Percentiles rank a stretch among this genome's conserved stretches.
phyloP scores from a whole-genome alignment of 257 asterid species.

The Datura wrightii region DNA sequence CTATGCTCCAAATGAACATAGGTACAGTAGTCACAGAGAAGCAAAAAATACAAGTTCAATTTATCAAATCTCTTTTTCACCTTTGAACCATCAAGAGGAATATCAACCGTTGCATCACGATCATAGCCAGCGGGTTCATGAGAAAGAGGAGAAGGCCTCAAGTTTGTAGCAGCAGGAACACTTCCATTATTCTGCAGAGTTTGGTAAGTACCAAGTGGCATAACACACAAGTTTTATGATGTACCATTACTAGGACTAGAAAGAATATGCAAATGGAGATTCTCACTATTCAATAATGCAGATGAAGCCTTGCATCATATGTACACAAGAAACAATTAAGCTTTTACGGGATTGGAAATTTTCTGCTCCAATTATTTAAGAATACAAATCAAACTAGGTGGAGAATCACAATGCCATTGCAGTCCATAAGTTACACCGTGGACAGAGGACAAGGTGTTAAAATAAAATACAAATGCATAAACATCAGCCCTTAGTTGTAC shows the following conservation, averaged over 20 bases:
- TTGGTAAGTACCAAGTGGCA: conserved; percentile 32
- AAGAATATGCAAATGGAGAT: conserved; percentile 28
- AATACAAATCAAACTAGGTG: conserved; percentile 3
- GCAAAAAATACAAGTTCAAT: background rate
- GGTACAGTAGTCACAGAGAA: background rate
- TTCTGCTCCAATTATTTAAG: background rate
- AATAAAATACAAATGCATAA: conserved; percentile 6
- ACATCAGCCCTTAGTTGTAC: background rate
- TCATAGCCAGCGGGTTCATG: conserved; percentile 84
- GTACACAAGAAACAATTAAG: background rate
- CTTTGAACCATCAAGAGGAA: conserved; percentile 74
- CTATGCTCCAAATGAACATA: conserved; percentile 14
- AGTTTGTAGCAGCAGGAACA: conserved; percentile 62
- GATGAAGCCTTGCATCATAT: background rate
- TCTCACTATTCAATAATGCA: conserved; percentile 27
- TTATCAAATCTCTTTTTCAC: conserved; percentile 39
- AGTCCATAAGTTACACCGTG: background rate
- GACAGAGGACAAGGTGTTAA: conserved; percentile 21
- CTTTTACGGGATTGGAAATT: background rate
- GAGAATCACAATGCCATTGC: background rate
- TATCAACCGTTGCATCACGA: conserved; percentile 75
- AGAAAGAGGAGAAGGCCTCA: conserved; percentile 88
- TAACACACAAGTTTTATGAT: background rate
- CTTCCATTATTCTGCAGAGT: conserved; percentile 70
- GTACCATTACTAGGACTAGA: conserved; percentile 18